Evolutionary conservation across 441 rosid genomes (phyloP), one percentile per base, ranked within the genome.

Genomic region (Macaranga tanarius): DNA sequence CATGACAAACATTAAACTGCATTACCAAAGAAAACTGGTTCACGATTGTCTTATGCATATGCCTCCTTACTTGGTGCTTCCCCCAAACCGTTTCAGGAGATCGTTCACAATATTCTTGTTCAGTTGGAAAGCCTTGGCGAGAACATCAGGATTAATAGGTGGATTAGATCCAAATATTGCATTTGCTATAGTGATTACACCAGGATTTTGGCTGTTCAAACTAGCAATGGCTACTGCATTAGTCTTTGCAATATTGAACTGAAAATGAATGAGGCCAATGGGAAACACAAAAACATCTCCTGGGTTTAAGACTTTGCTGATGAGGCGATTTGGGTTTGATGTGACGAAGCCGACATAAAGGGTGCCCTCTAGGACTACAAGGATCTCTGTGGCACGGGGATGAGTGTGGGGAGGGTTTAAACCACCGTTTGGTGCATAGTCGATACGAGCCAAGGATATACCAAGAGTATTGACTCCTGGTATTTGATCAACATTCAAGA

Each of bases 391-490:
- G 50, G 58, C 87, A 3, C 83, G 81, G 26, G 87, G 88, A 68
- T 87, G 86, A 10, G 50, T 80, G 82, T 86, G 89, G 51, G 86
- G 86, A 20, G 88, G 88, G 78, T 84, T 86, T 47, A 59, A 69
- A 4, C 92, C 87, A 1, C 84, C 80, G 16, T 73, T 0, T 1
- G 86, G 86, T 0, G 80, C 93, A 28, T 45, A 82, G 72, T 89
- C 86, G 10, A 87, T 58, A 25, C 91, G 86, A 45, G 52, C 90
- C 0, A 83, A 0, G 9, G 90, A 81, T 15, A 87, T 70, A 0
- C 83, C 90, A 20, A 83, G 80, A 4, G 88, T 86, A 75, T 86
- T 89, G 10, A 86, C 70, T 42, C 95, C 89, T 0, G 82, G 65
- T 55, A 86, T 71, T 52, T 17, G 67, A 45, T 84, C 83, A 0